These are phyloP conservation scores for Microdochium nivale DNA, from an alignment of 2,329 filamentous ascomycete species.

Conservation along the genomic window DNA sequence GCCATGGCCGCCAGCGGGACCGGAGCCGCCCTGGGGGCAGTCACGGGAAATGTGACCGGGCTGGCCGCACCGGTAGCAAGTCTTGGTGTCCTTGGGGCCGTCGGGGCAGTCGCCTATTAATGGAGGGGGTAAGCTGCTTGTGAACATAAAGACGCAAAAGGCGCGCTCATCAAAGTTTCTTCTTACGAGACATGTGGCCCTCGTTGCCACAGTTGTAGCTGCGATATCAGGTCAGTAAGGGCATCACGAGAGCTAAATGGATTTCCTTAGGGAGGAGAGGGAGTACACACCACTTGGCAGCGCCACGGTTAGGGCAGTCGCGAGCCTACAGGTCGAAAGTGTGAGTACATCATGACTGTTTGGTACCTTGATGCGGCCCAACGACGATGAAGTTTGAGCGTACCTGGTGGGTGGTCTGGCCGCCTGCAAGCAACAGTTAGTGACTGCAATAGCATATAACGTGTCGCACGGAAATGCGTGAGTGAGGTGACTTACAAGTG, in stretches of 20 bases:
- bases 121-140: slow-evolving; percentile 10
- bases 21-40: slow-evolving; percentile 48
- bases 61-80: slow-evolving; percentile 72
- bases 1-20: slow-evolving; percentile 34
- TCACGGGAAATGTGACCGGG: slow-evolving; percentile 89
- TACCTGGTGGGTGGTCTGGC: slow-evolving; percentile 69
- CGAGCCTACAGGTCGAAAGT: slow-evolving; percentile 50
- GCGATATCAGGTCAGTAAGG: background rate
- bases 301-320: slow-evolving; percentile 78
- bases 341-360: slow-evolving; percentile 3
- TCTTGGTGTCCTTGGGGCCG: slow-evolving; percentile 77
- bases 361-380: background rate
- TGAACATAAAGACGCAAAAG: background rate
- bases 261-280: background rate
- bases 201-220: slow-evolving; percentile 37
- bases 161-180: background rate
- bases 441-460: too few relatives aligned
- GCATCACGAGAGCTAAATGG: background rate
- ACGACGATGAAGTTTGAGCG: slow-evolving; percentile 16
- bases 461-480: background rate
- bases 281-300: slow-evolving; percentile 64
- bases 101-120: slow-evolving; percentile 82
- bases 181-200: slow-evolving; percentile 56
- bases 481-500: slow-evolving; percentile 32
- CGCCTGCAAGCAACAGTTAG: slow-evolving; percentile 40